phyloP scores from a whole-genome alignment of 768 basidiomycete genomes.

The Hortiboletus flavorubellus region DNA sequence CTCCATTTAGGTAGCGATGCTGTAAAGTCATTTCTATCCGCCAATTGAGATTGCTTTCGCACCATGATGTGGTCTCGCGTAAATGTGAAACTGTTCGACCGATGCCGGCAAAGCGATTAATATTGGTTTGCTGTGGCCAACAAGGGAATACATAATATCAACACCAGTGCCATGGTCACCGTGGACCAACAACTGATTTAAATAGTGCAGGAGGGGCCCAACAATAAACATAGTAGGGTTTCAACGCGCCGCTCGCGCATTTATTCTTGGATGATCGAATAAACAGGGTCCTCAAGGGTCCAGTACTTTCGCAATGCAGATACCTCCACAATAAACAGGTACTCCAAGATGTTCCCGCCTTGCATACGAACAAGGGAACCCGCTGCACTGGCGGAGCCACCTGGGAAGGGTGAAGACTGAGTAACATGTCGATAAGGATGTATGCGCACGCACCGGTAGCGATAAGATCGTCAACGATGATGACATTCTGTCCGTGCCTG shows the following conservation, averaged over 20 bases:
- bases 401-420: conserved; percentile 36
- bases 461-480: conserved; percentile 93
- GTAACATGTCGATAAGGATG: not conserved
- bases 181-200: conserved; percentile 1
- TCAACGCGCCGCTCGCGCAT: not conserved
- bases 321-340: conserved; percentile 91
- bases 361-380: conserved; percentile 81
- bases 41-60: too few species aligned
- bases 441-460: conserved; percentile 71
- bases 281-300: conserved; percentile 67
- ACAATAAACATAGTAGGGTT: conserved; percentile 26
- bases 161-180: not conserved
- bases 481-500: conserved; percentile 72
- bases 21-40: too few species aligned
- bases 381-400: conserved; percentile 91
- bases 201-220: not conserved
- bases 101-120: too few species aligned
- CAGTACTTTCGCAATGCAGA: conserved; percentile 75
- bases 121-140: not conserved
- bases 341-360: conserved; percentile 85
- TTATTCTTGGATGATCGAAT: conserved; percentile 81
- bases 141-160: not conserved
- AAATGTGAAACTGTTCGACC: too few species aligned
- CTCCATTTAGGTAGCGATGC: too few species aligned
- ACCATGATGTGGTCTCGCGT: too few species aligned